Evolutionary conservation across 1,284 basidiomycete genomes (phyloP).

Genomic region (Mrakiaceae sp.): DNA sequence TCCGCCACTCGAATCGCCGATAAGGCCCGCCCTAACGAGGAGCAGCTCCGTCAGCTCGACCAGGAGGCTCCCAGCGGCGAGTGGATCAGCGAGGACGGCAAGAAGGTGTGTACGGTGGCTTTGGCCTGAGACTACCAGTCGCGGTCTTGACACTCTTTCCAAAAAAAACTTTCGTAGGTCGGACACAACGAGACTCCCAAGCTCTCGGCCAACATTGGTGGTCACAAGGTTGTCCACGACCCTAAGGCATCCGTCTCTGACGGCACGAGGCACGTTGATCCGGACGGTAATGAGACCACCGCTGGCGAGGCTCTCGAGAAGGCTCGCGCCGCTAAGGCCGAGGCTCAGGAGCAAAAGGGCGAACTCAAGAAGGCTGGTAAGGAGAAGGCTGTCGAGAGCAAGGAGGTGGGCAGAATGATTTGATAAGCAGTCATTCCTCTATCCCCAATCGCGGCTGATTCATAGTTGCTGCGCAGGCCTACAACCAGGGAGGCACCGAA

Average conservation of each 20-base stretch:
- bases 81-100: conserved; percentile 38
- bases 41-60: conserved; percentile 55
- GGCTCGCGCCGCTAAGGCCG: conserved; percentile 30
- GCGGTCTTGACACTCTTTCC: background rate
- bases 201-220: conserved; percentile 30
- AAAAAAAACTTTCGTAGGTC: background rate
- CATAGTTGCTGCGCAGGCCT: conserved; percentile 15
- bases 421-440: too few relatives aligned
- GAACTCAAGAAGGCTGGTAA: conserved; percentile 17
- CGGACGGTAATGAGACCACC: conserved; percentile 30
- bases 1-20: conserved; percentile 65
- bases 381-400: conserved; percentile 28
- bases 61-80: conserved; percentile 54
- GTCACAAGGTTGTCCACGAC: conserved; percentile 32
- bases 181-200: conserved; percentile 30
- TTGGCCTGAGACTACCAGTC: too few relatives aligned
- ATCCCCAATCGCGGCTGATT: too few relatives aligned
- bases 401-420: conserved; percentile 9
- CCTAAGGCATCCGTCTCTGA: conserved; percentile 25
- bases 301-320: conserved; percentile 30
- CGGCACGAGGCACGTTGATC: conserved; percentile 29
- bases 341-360: conserved; percentile 29
- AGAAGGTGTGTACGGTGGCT: conserved; percentile 29
- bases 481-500: conserved; percentile 29
- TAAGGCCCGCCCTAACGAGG: conserved; percentile 53